These are phyloP conservation scores for Helotiales sp. DNA, from an alignment of 2,329 filamentous ascomycete species.

Conservation along the genomic window DNA sequence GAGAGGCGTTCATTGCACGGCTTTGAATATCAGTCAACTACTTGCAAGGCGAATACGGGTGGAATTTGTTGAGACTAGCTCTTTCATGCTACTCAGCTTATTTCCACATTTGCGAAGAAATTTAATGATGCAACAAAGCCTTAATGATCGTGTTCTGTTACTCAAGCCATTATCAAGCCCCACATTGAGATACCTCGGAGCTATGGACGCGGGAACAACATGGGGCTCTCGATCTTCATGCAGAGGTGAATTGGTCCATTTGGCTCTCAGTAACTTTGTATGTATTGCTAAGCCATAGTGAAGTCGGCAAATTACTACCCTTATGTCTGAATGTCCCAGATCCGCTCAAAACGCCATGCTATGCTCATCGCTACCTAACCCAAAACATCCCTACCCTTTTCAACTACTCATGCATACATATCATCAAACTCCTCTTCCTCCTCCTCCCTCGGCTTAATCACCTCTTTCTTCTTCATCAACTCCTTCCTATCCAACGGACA, in stretches of 20 bases:
- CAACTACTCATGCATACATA: constrained; percentile 43
- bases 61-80: background rate
- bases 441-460: constrained; percentile 43
- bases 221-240: too few species aligned
- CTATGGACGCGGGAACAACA: background rate
- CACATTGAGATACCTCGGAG: background rate
- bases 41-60: background rate
- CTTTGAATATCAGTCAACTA: background rate
- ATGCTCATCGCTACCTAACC: constrained; percentile 5
- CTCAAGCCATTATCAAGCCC: background rate
- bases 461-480: constrained; percentile 55
- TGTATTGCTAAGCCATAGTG: too few species aligned
- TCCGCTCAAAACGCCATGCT: constrained; percentile 23
- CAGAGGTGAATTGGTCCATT: too few species aligned
- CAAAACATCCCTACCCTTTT: background rate
- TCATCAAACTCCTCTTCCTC: constrained; percentile 49
- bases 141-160: background rate
- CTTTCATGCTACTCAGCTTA: background rate
- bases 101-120: background rate
- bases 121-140: background rate
- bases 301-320: background rate
- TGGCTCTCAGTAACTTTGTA: too few species aligned
- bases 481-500: constrained; percentile 65
- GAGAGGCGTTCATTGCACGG: background rate
- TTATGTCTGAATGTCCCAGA: constrained; percentile 9